Evolutionary conservation across 306 rosid genomes (phyloP), one percentile per base, ranked within the genome.

Genomic region (Cucurbita argyrosperma): DNA sequence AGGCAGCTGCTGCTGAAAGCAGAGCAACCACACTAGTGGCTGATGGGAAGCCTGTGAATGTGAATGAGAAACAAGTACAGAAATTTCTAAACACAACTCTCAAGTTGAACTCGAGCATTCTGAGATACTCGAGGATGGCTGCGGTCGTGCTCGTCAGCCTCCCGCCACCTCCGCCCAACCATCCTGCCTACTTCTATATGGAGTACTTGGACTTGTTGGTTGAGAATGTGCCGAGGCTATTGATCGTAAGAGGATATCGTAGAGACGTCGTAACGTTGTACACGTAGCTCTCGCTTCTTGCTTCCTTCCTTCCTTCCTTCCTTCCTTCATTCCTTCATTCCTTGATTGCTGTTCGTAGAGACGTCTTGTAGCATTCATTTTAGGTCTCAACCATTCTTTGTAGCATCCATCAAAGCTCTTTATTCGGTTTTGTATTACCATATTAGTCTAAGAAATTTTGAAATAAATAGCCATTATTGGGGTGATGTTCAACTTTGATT

Each of bases 161-260:
- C 53, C 99, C 99, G 15, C 99, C 99, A 4, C 99, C 99, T 11
- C 99, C 99, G 5, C 11, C 84, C 55, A 84, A 88, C 83, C 99
- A 95, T 79, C 99, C 99, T 0, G 83, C 84, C 8, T 95, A 91
- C 69, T 88, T 95, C 83, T 95, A 95, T 71, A 91, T 95, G 99
- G 99, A 95, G 79, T 95, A 95, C 82, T 89, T 95, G 97, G 99
- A 95, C 87, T 80, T 91, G 80, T 91, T 95, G 87, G 92, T 95
- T 78, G 99, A 95, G 84, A 95, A 91, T 79, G 83, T 95, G 60
- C 92, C 90, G 5, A 87, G 99, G 87, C 93, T 95, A 78, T 87
- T 95, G 87, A 83, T 95, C 73, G 97, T 95, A 75, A 87, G 99
- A 87, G 99, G 99, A 68, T 95, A 95, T 73, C 92, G 96, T 69